These are phyloP conservation scores for Exophiala phaeomuriformis DNA, from an alignment of 2,329 filamentous ascomycete genomes.

Conservation along the genomic window DNA sequence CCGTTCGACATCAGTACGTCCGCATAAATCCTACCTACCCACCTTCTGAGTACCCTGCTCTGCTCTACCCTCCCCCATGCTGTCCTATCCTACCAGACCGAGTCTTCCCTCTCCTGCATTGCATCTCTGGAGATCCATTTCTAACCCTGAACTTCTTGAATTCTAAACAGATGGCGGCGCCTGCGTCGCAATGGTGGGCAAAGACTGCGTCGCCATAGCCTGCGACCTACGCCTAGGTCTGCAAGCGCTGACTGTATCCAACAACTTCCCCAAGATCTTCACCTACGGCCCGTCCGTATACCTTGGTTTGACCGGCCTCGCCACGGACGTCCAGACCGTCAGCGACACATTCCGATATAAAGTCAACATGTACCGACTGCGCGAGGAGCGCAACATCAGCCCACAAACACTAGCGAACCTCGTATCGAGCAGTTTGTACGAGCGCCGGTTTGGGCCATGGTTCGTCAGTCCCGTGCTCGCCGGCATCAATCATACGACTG, in stretches of 20 bases:
- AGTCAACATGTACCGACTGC: slow-evolving; percentile 98
- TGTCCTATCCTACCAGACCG: no score
- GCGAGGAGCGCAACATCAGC: slow-evolving; percentile 93
- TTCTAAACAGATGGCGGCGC: slow-evolving; percentile 65
- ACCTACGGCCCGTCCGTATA: slow-evolving; percentile 85
- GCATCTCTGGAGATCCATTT: no score
- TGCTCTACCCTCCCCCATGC: slow-evolving; percentile 6
- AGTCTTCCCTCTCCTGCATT: no score
- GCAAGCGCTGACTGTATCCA: slow-evolving; percentile 93
- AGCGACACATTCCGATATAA: slow-evolving; percentile 98
- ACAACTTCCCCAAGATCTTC: slow-evolving; percentile 99
- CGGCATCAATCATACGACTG: slow-evolving; percentile 87
- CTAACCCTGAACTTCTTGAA: slow-evolving; percentile 5
- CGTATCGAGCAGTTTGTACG: slow-evolving; percentile 83
- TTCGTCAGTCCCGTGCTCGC: slow-evolving; percentile 94
- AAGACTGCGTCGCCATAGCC: slow-evolving; percentile 98
- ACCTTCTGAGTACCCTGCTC: neutral
- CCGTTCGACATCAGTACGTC: slow-evolving; percentile 89
- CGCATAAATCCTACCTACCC: slow-evolving; percentile 9
- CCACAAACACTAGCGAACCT: slow-evolving; percentile 95
- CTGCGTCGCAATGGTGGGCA: slow-evolving; percentile 97
- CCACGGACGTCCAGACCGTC: slow-evolving; percentile 90
- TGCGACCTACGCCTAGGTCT: slow-evolving; percentile 97
- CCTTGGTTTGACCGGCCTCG: slow-evolving; percentile 89
- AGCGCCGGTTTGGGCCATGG: slow-evolving; percentile 91